Conservation (phyloP, 1,284 basidiomycete species). For the Sporisorium scitamineum region DNA sequence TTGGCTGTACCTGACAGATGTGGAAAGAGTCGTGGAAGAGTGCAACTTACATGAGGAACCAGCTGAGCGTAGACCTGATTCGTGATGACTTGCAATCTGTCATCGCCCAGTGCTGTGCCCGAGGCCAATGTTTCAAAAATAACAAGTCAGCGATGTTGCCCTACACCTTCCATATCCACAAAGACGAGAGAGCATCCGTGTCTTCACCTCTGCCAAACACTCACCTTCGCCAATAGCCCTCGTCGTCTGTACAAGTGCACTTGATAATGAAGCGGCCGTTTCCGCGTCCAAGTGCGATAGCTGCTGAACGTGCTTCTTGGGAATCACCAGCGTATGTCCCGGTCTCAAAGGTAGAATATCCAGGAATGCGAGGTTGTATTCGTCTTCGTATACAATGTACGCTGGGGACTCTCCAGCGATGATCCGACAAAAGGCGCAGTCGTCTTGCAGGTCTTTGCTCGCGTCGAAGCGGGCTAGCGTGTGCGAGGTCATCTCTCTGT, state of each 20-base stretch:
- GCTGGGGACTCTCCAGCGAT: conserved; percentile 23
- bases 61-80: conserved; percentile 82
- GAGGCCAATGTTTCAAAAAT: background rate
- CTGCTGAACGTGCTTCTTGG: conserved; percentile 43
- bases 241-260: conserved; percentile 43
- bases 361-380: conserved; percentile 78
- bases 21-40: background rate
- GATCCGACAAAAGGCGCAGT: conserved; percentile 52
- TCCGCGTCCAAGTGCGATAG: conserved; percentile 20
- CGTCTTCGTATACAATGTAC: conserved; percentile 70
- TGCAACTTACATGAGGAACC: conserved; percentile 77
- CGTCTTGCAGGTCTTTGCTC: conserved; percentile 31
- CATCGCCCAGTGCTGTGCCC: conserved; percentile 47
- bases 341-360: conserved; percentile 79
- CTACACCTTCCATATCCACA: background rate
- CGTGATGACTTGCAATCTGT: conserved; percentile 57
- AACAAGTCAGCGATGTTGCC: background rate
- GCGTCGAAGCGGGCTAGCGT: conserved; percentile 41
- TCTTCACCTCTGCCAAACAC: background rate
- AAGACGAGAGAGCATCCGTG: no score
- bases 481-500: conserved; percentile 34
- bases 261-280: conserved; percentile 34
- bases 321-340: conserved; percentile 67
- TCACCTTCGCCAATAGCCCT: conserved; percentile 44
- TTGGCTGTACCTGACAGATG: background rate